These are phyloP conservation scores for Rhizopus stolonifer DNA, from an alignment of 371 early-diverging fungal genomes.

Conservation along the genomic window DNA sequence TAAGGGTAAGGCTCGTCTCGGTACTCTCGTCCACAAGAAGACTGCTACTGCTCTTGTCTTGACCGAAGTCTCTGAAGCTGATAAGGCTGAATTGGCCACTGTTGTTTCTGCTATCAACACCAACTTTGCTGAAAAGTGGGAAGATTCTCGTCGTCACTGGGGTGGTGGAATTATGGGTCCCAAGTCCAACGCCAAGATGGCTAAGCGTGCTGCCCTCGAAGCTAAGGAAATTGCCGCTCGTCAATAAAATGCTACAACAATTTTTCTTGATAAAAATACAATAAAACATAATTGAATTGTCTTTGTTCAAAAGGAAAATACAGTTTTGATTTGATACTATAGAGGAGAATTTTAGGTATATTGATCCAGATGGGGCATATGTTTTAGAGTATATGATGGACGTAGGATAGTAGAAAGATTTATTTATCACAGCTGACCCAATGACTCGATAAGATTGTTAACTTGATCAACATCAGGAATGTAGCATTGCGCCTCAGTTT, in stretches of 20 bases:
- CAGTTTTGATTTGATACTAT: too few species aligned
- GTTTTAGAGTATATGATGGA: too few species aligned
- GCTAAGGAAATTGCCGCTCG: constrained; percentile 62
- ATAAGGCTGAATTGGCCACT: constrained; percentile 88
- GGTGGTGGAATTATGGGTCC: constrained; percentile 96
- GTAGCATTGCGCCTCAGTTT: constrained; percentile 89
- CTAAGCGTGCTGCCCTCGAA: constrained; percentile 72
- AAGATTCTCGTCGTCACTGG: constrained; percentile 88
- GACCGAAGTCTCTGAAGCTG: constrained; percentile 91
- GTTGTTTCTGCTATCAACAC: constrained; percentile 88
- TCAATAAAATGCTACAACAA: constrained; percentile 31
- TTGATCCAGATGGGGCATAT: too few species aligned
- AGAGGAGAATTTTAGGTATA: too few species aligned
- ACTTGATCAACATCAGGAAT: constrained; percentile 71
- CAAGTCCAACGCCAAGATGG: constrained; percentile 82
- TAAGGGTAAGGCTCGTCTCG: constrained; percentile 96
- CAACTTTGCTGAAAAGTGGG: constrained; percentile 91
- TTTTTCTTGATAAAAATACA: background rate
- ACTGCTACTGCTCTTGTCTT: constrained; percentile 95
- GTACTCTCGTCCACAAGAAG: constrained; percentile 99
- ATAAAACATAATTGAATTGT: too few species aligned
- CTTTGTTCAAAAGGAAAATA: too few species aligned
- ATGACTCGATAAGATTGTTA: constrained; percentile 53
- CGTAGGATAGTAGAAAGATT: too few species aligned
- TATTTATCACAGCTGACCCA: constrained; percentile 41